Evolutionary conservation across 148 eudicot genomes (phyloP), one percentile per base, ranked within the genome.

Genomic region (Nepenthes gracilis): DNA sequence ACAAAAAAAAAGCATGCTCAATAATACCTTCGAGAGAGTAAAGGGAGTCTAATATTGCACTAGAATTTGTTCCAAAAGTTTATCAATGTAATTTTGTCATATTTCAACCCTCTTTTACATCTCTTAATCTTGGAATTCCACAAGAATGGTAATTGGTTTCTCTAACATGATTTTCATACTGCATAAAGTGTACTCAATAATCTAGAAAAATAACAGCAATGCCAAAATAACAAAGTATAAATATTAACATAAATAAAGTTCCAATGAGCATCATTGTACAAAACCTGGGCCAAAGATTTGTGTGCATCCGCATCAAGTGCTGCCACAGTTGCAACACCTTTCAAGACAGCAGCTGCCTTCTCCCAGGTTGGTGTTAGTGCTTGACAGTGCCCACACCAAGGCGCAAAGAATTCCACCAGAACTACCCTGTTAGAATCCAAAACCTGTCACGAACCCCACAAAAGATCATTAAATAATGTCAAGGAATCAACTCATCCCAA

Each of bases 271-370:
- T 0, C 23, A 23, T 23, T 23, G 23, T 23, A 23, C 23, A 23
- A 53, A 65, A 92, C 98, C 96, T 93, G 98, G 57, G 96, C 94
- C 45, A 93, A 81, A 33, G 94, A 74, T 67, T 86, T 65, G 67
- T 93, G 98, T 58, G 98, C 95, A 78, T 93, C 98, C 38, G 96
- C 94, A 81, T 93, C 98, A 60, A 93, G 83, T 52, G 96, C 98
- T 34, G 98, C 98, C 59, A 93, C 89, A 14, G 90, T 88, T 2
- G 80, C 96, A 23, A 93, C 95, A 54, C 98, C 98, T 76, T 93
- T 93, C 80, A 93, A 72, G 43, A 82, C 84, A 53, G 69, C 64
- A 45, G 98, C 98, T 11, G 83, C 83, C 77, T 88, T 85, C 76
- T 93, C 98, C 98, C 98, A 93, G 5, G 71, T 75, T 6, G 98